A percentile compares a stretch with the other conserved stretches of the same genome.
These are phyloP conservation scores for Thinopyrum elongatum DNA, from an alignment of 176 grass and related monocot species.

Conservation along the genomic window DNA sequence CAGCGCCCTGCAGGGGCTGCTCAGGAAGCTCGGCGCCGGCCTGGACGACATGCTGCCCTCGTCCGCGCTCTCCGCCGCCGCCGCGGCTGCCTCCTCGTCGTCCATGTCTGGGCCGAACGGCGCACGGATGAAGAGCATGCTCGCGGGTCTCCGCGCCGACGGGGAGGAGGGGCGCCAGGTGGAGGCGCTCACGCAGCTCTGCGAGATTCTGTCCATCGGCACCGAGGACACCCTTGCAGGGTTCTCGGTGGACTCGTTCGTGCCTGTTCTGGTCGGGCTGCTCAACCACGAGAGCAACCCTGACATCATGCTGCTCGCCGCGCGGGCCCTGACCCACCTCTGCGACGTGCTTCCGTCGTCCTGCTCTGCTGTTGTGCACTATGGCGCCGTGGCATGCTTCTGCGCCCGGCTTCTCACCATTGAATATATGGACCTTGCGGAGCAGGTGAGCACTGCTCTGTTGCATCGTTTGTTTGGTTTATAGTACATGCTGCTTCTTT, in stretches of 20 bases:
- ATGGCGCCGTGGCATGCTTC: conserved; percentile 79
- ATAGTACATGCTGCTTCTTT: conserved; percentile 12
- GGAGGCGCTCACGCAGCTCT: conserved; percentile 73
- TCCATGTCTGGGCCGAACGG: conserved; percentile 41
- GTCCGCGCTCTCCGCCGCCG: conserved; percentile 36
- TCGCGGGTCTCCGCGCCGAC: conserved; percentile 61
- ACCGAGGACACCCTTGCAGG: conserved; percentile 70
- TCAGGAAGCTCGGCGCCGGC: conserved; percentile 76
- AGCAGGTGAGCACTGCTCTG: conserved; percentile 52
- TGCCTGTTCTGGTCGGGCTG: conserved; percentile 72
- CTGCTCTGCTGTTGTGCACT: conserved; percentile 83
- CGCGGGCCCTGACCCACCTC: conserved; percentile 71
- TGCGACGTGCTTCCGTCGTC: conserved; percentile 76
- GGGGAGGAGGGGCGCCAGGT: conserved; percentile 70
- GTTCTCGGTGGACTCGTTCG: conserved; percentile 74
- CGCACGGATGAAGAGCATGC: conserved; percentile 64
- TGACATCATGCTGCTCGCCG: conserved; percentile 86
- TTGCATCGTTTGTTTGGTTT: neutral
- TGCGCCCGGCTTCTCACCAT: conserved; percentile 86
- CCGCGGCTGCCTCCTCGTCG: conserved; percentile 31
- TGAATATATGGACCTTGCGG: conserved; percentile 91
- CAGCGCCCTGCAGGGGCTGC: conserved; percentile 72
- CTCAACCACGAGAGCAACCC: conserved; percentile 80
- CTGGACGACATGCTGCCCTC: conserved; percentile 77
- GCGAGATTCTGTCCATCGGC: conserved; percentile 84